Base-by-base conservation (phyloP, 805 yeast genomes). In the Torulaspora gathmanii region DNA sequence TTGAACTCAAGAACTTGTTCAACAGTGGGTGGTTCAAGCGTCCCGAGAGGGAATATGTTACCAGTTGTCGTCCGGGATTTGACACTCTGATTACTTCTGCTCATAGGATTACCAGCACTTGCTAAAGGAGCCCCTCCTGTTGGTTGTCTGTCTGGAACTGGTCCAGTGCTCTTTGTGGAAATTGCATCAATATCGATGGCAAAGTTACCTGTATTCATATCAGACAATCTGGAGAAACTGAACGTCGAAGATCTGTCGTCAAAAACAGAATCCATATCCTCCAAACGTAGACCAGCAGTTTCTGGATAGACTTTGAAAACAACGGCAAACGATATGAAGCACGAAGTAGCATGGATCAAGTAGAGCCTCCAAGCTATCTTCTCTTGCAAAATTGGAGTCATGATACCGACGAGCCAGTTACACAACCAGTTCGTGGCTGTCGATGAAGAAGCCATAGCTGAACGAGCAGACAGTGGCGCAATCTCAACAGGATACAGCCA, bases 381-480 rank as follows among this genome's bases (percentile, higher is more conserved):
- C 55, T 83, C 95, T 58, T 88, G 82, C 46, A 89, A 72, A 20
- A 88, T 77, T 1, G 97, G 97, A 0, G 95, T 86, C 78, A 85
- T 77, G 65, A 86, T 93, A 10, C 97, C 96, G 22, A 89, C 96
- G 28, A 90, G 68, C 71, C 88, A 90, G 67, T 89, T 89, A 70
- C 87, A 89, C 5, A 86, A 75, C 97, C 97, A 89, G 63, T 89
- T 90, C 4, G 95, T 78, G 1, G 96, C 95, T 1, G 96, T 89
- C 0, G 95, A 83, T 50, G 87, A 70, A 2, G 95, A 86, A 0
- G 95, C 95, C 47, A 96, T 95, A 56, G 88, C 85, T 3, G 95
- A 87, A 43, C 97, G 76, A 9, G 88, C 87, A 15, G 82, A 73
- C 51, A 86, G 76, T 0, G 96, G 96, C 44, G 89, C 75, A 39